A percentile compares a stretch with the other conserved stretches of the same genome.
Conservation (phyloP, 2,329 filamentous ascomycete genomes). For the Coleophoma crateriformis region DNA sequence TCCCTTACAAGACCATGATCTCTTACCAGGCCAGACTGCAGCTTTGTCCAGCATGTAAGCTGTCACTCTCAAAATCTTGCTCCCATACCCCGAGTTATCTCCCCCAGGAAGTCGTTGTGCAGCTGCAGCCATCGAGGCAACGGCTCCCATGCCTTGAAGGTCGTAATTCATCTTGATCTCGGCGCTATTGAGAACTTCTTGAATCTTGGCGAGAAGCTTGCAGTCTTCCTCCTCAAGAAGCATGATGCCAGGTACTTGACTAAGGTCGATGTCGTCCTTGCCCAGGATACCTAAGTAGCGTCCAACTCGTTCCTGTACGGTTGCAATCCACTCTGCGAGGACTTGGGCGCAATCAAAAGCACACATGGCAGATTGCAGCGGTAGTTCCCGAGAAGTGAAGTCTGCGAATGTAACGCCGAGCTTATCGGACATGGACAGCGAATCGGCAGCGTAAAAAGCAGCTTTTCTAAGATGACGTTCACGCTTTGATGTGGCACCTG, state of each 20-base stretch:
- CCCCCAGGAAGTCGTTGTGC: slow-evolving; percentile 49
- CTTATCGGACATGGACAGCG: slow-evolving; percentile 81
- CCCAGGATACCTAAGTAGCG: slow-evolving; percentile 83
- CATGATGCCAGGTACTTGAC: slow-evolving; percentile 80
- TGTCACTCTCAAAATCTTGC: slow-evolving; percentile 77
- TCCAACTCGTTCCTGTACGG: slow-evolving; percentile 90
- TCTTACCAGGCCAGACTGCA: slow-evolving; percentile 85
- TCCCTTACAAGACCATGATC: not conserved
- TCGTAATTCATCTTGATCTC: slow-evolving; percentile 72
- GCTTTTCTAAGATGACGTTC: slow-evolving; percentile 88
- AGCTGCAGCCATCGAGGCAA: slow-evolving; percentile 43
- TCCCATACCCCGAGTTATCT: slow-evolving; percentile 70
- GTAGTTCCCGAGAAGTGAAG: slow-evolving; percentile 75
- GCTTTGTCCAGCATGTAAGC: slow-evolving; percentile 84
- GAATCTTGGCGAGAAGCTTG: slow-evolving; percentile 77
- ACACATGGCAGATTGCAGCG: slow-evolving; percentile 86
- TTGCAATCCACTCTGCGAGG: slow-evolving; percentile 88
- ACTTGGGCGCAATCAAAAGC: slow-evolving; percentile 93
- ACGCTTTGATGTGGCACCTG: slow-evolving; percentile 56
- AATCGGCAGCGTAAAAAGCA: slow-evolving; percentile 93
- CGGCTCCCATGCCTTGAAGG: slow-evolving; percentile 45
- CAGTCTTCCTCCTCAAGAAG: slow-evolving; percentile 88
- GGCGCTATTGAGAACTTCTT: slow-evolving; percentile 69
- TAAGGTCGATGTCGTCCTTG: slow-evolving; percentile 72
- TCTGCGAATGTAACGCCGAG: slow-evolving; percentile 82